These are phyloP conservation scores for Pyracantha coccinea DNA, from an alignment of 331 rosid species.

Conservation along the genomic window DNA sequence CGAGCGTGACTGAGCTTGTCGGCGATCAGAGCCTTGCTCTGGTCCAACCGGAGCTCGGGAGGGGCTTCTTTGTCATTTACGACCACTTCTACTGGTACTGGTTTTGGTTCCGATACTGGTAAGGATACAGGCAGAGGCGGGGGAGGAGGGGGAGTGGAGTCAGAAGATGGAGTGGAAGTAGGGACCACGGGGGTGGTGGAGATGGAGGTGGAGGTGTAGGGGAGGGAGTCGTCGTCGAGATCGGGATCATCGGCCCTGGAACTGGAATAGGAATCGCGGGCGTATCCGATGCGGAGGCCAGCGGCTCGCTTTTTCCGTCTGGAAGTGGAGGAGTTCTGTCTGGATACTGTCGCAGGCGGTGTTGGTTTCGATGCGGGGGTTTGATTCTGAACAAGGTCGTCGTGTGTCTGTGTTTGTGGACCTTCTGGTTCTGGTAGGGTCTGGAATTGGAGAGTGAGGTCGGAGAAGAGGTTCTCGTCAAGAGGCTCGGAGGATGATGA, in stretches of 20 bases:
- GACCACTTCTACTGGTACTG: background rate
- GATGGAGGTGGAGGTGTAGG: background rate
- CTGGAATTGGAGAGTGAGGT: constrained; percentile 46
- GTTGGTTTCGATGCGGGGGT: background rate
- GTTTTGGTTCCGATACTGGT: background rate
- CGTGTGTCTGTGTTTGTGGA: too few relatives aligned
- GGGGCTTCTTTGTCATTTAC: background rate
- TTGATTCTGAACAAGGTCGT: background rate
- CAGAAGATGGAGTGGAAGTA: background rate
- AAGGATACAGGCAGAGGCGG: background rate
- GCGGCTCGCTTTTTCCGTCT: constrained; percentile 60
- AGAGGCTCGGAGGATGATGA: constrained; percentile 43
- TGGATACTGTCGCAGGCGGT: constrained; percentile 1
- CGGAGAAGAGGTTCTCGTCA: constrained; percentile 77
- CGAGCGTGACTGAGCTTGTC: constrained; percentile 47
- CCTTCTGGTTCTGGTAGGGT: background rate
- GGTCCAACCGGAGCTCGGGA: constrained; percentile 28
- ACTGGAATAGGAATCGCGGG: constrained; percentile 31
- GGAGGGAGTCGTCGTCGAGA: constrained; percentile 4
- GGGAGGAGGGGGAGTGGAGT: background rate
- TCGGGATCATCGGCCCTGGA: background rate
- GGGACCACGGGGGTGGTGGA: background rate
- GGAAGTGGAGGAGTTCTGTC: constrained; percentile 41
- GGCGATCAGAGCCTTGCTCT: constrained; percentile 33
- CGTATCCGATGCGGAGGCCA: constrained; percentile 67